Evolutionary conservation across 2,329 filamentous ascomycete genomes (phyloP).

Genomic region (Alternaria brassicae): DNA sequence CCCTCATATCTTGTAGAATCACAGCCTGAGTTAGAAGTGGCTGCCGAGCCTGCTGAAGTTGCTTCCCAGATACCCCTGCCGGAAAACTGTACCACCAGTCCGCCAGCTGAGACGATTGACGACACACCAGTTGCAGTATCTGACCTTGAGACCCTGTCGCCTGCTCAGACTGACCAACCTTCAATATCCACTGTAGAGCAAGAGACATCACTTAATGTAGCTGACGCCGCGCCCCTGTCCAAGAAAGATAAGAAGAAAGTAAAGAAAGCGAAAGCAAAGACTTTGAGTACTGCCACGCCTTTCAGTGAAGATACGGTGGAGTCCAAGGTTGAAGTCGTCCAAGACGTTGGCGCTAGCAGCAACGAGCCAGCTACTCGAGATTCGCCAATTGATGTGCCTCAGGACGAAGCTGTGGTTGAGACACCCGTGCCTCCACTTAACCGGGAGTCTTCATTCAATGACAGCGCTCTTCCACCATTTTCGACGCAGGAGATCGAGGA

Average conservation of each 20-base stretch:
- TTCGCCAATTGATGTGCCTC: not conserved
- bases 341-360: not conserved
- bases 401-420: slow-evolving; percentile 9
- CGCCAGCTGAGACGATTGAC: not conserved
- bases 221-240: slow-evolving; percentile 10
- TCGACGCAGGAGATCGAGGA: slow-evolving; percentile 29
- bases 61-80: slow-evolving; percentile 7
- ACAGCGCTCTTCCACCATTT: slow-evolving; percentile 3
- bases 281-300: slow-evolving; percentile 24
- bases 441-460: slow-evolving; percentile 5
- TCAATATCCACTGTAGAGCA: not conserved
- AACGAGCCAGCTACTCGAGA: not conserved
- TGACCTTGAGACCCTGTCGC: not conserved
- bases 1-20: not conserved
- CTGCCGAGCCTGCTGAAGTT: slow-evolving; percentile 9
- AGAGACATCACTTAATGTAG: slow-evolving; percentile 5
- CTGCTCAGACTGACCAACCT: slow-evolving; percentile 1
- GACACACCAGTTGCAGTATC: not conserved
- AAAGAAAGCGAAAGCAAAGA: slow-evolving; percentile 36
- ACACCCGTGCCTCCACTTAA: slow-evolving; percentile 19
- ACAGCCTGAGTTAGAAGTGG: not conserved
- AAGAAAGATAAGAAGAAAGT: slow-evolving; percentile 43
- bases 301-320: slow-evolving; percentile 12
- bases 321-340: not conserved
- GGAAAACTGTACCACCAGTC: slow-evolving; percentile 4